Base-by-base conservation (phyloP, 1,284 basidiomycete species). In the Puccinia hordei region DNA sequence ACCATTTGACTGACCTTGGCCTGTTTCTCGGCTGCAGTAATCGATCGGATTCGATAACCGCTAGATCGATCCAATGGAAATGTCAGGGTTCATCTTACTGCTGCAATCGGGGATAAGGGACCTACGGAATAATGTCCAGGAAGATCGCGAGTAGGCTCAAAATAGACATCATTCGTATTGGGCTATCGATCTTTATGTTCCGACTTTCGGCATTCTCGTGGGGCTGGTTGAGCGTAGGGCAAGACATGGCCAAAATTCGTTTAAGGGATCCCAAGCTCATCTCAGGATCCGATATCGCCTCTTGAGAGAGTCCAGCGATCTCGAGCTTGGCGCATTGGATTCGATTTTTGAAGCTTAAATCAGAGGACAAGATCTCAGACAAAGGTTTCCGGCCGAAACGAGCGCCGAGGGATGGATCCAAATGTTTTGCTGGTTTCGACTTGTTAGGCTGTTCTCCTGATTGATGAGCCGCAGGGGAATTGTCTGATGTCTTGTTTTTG, bases 1-100 rank as follows among this genome's bases (percentile, higher is more conserved):
- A 99, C 94, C 87, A 95, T 91, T 86, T 99, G 96, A 85, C 93
- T 91, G 80, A 98, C 95, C 86, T 95, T 96, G 85, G 97, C 95
- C 5, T 90, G 88, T 86, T 93, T 93, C 86, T 99, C 97, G 82
- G 90, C 90, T 53, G 95, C 96, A 1, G 93, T 94, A 46, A 99
- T 88, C 19, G 91, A 87, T 74, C 97, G 92, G 85, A 99, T 98
- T 44, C 88, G 86, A 83, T 89, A 89, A 53, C 78, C 78, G 12
- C 78, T 80, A 10, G 9, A 71, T 49, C 10, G 46, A 59, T 59
- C 33, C 9, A n/a, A n/a, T 27, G 51, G 24, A 41, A n/a, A 35
- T 41, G 33, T 22, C 22, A 46, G 46, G 17, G 15, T 44, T 27
- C 63, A 19, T 3, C 61, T 30, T 33, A 59, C 8, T 59, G 15